Evolutionary conservation across 2,329 filamentous ascomycete genomes (phyloP), one percentile per base, ranked within the genome.

Genomic region (Ilyonectria mors-panacis): DNA sequence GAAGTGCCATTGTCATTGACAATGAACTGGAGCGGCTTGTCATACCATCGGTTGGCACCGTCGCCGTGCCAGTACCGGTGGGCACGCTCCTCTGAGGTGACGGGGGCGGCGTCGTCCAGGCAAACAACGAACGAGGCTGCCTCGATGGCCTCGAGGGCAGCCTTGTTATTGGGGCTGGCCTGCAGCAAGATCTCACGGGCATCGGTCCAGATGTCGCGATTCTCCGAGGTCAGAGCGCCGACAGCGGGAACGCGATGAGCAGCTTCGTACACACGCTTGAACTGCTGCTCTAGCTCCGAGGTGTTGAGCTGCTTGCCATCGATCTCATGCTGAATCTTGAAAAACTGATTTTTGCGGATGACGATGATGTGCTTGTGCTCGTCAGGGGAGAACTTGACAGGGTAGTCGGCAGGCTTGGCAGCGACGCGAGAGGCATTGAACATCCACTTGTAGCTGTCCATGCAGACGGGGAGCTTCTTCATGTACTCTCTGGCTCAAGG

Each of bases 391-490:
- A 92, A 97, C 84, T 98, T 98, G 79, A 93, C 85, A 10, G 93
- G 92, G 78, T 94, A 90, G 79, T 99, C 96, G 37, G 91, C 88
- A 13, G 94, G 93, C 77, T 92, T 92, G 60, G 93, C 92, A 33
- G 95, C 92, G 45, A 98, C 91, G 74, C 96, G 92, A 81, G 90
- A 93, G 82, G 89, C 91, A 83, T 99, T 98, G 89, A 99, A 99
- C 96, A 99, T 99, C 89, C 92, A 98, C 85, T 97, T 87, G 86
- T 98, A 98, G 79, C 94, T 96, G 86, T 94, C 94, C 96, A 99
- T 99, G 82, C 95, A 96, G 78, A 98, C 95, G 67, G 96, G 96
- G 66, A 97, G 88, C 84, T 94, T 95, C 86, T 97, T 97, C 94
- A 99, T 97, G 85, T 98, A 98, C 83, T 99, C 83, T 99, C 96